Evolutionary conservation across 2,329 filamentous ascomycete species (phyloP), one percentile per base, ranked within the genome.

Genomic region (Dactylella cylindrospora): DNA sequence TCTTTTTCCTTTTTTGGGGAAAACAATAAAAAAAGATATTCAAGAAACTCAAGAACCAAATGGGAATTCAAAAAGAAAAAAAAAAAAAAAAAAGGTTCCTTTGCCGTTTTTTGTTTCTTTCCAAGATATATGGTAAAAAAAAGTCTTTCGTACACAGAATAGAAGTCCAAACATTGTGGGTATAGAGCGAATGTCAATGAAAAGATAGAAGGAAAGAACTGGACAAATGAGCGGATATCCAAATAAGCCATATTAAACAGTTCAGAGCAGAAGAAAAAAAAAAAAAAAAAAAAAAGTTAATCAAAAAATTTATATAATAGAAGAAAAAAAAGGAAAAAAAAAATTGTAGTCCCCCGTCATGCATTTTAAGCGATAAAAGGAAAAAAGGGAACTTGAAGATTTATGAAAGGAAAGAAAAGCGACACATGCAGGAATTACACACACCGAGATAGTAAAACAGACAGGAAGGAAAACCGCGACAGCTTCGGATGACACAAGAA

Each of bases 161-260:
- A 13, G 32, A 26, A 36, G 17, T 22, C 26, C 26, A 23, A 23
- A 23, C 26, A 40, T 40, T n/a, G n/a, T n/a, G n/a, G n/a, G 26
- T 40, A 23, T 40, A 40, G 23, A 40, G 26, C 19, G 36, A 40
- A 19, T 40, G 36, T 40, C 15, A 19, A 12, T 31, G 39, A 61
- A 33, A 29, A n/a, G 33, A 39, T 32, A 52, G 41, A 38, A 51
- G 46, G 55, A 62, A 53, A 66, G 57, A 54, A 54, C 44, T 38
- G 40, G 49, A 51, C 60, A 45, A 60, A 53, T 49, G 45, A 55
- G 51, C 50, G 47, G 38, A 69, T 67, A 67, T 57, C 59, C 52
- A 51, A 44, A 51, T 57, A 64, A 64, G 31, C 33, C 47, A 38
- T 52, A n/a, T 32, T 36, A 32, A 15, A 38, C n/a, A 46, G 28